Evolutionary conservation across 2,329 filamentous ascomycete genomes (phyloP), one percentile per base, ranked within the genome.

Genomic region (Fusarium tuaranense): DNA sequence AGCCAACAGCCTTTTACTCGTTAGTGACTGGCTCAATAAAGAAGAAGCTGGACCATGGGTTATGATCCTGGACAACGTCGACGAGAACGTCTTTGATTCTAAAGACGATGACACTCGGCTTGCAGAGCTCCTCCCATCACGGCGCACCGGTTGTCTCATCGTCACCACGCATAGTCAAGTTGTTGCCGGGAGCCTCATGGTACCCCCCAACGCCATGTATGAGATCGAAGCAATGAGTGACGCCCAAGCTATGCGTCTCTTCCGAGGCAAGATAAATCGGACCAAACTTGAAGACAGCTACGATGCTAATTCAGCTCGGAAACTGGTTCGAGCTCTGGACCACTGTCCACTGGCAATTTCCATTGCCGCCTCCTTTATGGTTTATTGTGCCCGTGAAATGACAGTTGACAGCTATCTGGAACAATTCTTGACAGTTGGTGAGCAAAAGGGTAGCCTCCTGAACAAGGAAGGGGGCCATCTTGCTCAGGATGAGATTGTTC

Each of bases 1-100:
- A 9, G 75, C 70, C 22, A 78, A 84, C 67, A 78, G 83, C 51
- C 81, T 82, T 36, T 48, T 78, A 65, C 77, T 82, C 0, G 77
- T 82, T n/a, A 69, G 76, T 27, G 69, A 80, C 69, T 82, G 76
- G 78, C 74, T 82, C 51, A 60, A 67, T 13, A 71, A 75, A 36
- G 63, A 77, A 18, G 77, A 63, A 22, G 76, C 76, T 1, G 71
- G 72, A 20, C 62, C 46, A 2, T 79, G 74, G 75, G n/a, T 77
- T 10, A 60, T 79, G 41, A 38, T 79, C 7, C 36, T 79, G 13
- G 74, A 79, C 41, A 78, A 77, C 32, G 68, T 68, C 5, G 74
- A 79, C 20, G 69, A 78, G 13, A 34, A 64, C 1, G 2, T 62
- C 3, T 67, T 69, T 34, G 41, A 65, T 25, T 51, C 46, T 9